Evolutionary conservation across 371 early-diverging fungal species (phyloP), one percentile per base, ranked within the genome.

Genomic region (Mucor piriformis): DNA sequence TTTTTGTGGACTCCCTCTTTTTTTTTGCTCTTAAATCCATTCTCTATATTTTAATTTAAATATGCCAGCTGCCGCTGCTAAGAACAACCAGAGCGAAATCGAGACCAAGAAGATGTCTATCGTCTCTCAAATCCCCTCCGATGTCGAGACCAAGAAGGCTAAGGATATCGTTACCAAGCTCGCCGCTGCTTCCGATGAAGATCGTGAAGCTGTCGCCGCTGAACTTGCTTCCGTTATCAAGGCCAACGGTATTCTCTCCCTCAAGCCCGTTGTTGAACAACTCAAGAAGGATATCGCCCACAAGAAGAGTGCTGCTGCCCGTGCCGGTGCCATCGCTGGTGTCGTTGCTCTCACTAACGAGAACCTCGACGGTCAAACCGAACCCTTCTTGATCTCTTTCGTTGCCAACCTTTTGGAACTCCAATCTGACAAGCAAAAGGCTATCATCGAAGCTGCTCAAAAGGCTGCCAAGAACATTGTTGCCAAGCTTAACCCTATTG

Each of bases 271-370:
- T 60, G 64, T 88, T 34, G 73, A 73, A 50, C 70, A 75, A 60
- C 71, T 91, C 57, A 58, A 72, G 53, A 73, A 81, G 47, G 83
- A 85, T 25, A 69, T 84, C 34, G 63, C 53, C 18, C 82, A 84
- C 77, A 87, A 88, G 76, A 88, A 88, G 81, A 82, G 72, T 33
- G 86, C 82, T 21, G 66, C 71, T 35, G 87, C 85, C 10, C 83
- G 90, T 47, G 84, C 83, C 49, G 86, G 85, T 38, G 90, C 88
- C 29, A 59, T 88, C 59, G 77, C 88, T 48, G 85, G 81, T 33
- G 64, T 89, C 56, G 75, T 72, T 59, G 85, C 86, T 25, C 50
- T 91, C 43, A 76, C 76, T 57, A 76, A 82, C 49, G 66, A 71
- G 42, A 54, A 29, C 43, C 35, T 73, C 23, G 69, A 79, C 8